Percentiles rank a stretch among this genome's conserved stretches.
Evolutionary conservation across 2,329 filamentous ascomycete genomes (phyloP).

Genomic region (Aspergillus udagawae): DNA sequence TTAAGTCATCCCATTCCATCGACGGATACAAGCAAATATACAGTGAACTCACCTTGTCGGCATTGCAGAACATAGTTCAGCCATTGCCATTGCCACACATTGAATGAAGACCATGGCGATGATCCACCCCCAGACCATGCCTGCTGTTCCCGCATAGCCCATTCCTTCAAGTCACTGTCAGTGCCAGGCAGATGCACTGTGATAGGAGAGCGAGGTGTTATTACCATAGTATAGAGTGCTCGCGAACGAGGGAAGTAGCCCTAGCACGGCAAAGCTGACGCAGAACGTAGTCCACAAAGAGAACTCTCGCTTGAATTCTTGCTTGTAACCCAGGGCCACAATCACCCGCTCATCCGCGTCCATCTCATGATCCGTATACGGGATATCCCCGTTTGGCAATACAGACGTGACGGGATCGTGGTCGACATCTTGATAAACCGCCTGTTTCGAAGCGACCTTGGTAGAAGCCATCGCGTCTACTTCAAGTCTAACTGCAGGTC

Average conservation of each 20-base stretch:
- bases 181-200: background rate
- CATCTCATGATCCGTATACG: slow-evolving; percentile 32
- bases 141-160: slow-evolving; percentile 55
- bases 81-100: slow-evolving; percentile 65
- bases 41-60: slow-evolving; percentile 52
- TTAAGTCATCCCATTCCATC: background rate
- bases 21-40: background rate
- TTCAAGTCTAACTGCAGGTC: background rate
- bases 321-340: slow-evolving; percentile 50
- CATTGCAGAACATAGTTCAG: slow-evolving; percentile 70
- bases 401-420: slow-evolving; percentile 36
- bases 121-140: slow-evolving; percentile 75
- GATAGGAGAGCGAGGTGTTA: slow-evolving; percentile 7
- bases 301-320: slow-evolving; percentile 67
- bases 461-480: background rate
- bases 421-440: slow-evolving; percentile 17
- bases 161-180: slow-evolving; percentile 29
- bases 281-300: slow-evolving; percentile 71
- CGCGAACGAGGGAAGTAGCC: slow-evolving; percentile 67
- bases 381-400: slow-evolving; percentile 35
- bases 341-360: slow-evolving; percentile 41
- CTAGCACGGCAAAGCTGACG: slow-evolving; percentile 69
- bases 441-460: slow-evolving; percentile 8
- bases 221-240: slow-evolving; percentile 69
- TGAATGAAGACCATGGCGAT: slow-evolving; percentile 70